Evolutionary conservation across 1,139 yeast species (phyloP), one percentile per base, ranked within the genome.

Genomic region (Yamadazyma friedrichii): DNA sequence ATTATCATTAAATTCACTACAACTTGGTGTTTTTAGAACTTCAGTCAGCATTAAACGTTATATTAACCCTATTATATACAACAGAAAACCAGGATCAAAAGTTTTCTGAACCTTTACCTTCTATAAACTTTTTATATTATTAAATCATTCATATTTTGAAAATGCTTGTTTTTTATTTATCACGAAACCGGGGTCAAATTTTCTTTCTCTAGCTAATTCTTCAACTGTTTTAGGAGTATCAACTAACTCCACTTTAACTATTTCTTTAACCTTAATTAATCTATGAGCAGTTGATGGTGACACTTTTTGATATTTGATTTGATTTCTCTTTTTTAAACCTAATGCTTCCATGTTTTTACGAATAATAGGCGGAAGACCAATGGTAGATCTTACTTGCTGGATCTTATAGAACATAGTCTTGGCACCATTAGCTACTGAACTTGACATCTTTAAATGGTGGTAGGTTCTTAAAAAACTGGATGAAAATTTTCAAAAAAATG

Each of bases 201-300:
- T 83, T 63, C 91, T 76, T 34, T 69, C 70, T n/a, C 55, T 56
- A 42, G 82, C 70, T 56, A 82, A 69, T 53, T 84, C 70, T n/a
- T 62, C 59, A 38, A 68, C 73, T 2, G 79, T 61, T 53, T 78
- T 62, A 20, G 61, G 64, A 30, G 71, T 65, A 35, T 82, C 82
- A 8, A 85, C 83, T 33, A 89, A 69, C 52, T 89, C 94, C 25
- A 93, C 94, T 43, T 78, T 78, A n/a, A 93, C 93, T 43, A 93
- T 70, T 61, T 93, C 98, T 62, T 93, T 93, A 42, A 93, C 88
- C 45, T 78, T 73, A 38, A 88, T 80, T 45, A 93, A 75, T 67
- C 84, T 83, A 59, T 95, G 96, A 6, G 98, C 97, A 43, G 85
- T 78, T 31, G 84, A 77, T 15, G 94, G 89, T 17, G 84, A 75